phyloP scores from a whole-genome alignment of 768 basidiomycete genomes.

The Mycena alexandri region DNA sequence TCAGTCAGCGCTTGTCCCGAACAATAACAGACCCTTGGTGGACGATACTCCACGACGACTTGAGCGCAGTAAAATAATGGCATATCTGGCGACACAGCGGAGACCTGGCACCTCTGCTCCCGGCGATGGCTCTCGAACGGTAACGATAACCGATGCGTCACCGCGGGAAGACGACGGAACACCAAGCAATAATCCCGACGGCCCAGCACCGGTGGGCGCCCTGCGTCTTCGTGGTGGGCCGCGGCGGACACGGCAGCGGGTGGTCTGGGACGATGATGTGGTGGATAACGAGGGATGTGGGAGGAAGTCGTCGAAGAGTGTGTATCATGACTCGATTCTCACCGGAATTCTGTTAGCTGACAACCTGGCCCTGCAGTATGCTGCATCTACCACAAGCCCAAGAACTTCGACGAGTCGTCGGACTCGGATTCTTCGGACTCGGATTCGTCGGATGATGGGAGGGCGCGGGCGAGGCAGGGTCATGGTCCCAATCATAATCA shows the following conservation, averaged over 20 bases:
- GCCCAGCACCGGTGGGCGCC: conserved; percentile 54
- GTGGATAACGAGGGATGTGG: conserved; percentile 93
- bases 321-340: conserved; percentile 46
- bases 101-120: conserved; percentile 57
- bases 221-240: conserved; percentile 72
- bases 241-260: conserved; percentile 61
- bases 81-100: conserved; percentile 39
- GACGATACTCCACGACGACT: no score
- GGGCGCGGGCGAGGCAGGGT: not conserved
- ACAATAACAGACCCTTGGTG: no score
- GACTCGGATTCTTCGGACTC: no score
- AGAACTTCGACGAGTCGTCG: conserved; percentile 80
- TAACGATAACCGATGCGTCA: conserved; percentile 57
- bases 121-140: conserved; percentile 66
- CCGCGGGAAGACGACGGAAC: conserved; percentile 45
- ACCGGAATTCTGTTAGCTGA: not conserved
- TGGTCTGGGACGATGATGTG: conserved; percentile 88
- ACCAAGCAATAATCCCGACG: conserved; percentile 29
- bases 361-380: conserved; percentile 70
- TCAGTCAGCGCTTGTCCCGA: no score
- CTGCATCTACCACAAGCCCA: conserved; percentile 93
- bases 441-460: conserved; percentile 46
- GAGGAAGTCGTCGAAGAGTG: conserved; percentile 94
- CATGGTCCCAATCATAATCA: conserved; percentile 30
- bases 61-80: not conserved